Evolutionary conservation across 2,329 filamentous ascomycete species (phyloP).

Genomic region (Fusarium graminum): DNA sequence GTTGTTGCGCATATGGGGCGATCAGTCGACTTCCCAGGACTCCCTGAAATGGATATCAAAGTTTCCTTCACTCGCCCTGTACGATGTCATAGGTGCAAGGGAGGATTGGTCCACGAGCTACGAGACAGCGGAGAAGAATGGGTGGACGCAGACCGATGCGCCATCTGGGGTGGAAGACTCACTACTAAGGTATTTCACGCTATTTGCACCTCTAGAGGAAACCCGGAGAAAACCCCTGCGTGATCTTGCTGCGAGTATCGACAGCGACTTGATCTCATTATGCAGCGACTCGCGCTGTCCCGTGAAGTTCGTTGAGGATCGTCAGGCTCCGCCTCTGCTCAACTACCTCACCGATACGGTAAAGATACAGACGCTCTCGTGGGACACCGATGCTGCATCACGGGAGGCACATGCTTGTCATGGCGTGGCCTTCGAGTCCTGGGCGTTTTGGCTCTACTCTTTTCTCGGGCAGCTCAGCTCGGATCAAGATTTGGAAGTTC

Average conservation of each 20-base stretch:
- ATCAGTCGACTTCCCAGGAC: constrained; percentile 55
- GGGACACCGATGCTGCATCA: constrained; percentile 50
- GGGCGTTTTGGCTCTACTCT: constrained; percentile 59
- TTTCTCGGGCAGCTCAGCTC: constrained; percentile 56
- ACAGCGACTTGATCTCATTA: constrained; percentile 53
- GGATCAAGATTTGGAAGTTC: constrained; percentile 52
- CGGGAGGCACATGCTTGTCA: constrained; percentile 52
- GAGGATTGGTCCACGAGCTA: constrained; percentile 54
- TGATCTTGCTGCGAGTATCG: constrained; percentile 52
- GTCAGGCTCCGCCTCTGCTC: constrained; percentile 52
- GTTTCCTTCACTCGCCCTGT: constrained; percentile 61
- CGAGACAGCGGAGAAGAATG: constrained; percentile 45
- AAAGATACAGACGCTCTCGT: constrained; percentile 50
- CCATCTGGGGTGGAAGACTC: constrained; percentile 50
- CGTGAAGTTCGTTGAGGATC: constrained; percentile 51
- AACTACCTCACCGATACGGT: constrained; percentile 53
- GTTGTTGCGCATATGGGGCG: constrained; percentile 61
- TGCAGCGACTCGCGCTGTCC: constrained; percentile 52
- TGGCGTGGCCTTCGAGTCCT: constrained; percentile 54
- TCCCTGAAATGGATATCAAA: constrained; percentile 58
- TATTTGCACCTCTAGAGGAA: constrained; percentile 51
- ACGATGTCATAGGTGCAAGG: constrained; percentile 57
- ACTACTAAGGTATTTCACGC: constrained; percentile 53
- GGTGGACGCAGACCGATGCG: constrained; percentile 54
- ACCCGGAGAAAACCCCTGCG: constrained; percentile 41